Conservation (phyloP, 2,329 filamentous ascomycete species). For the Grosmannia penicillata region DNA sequence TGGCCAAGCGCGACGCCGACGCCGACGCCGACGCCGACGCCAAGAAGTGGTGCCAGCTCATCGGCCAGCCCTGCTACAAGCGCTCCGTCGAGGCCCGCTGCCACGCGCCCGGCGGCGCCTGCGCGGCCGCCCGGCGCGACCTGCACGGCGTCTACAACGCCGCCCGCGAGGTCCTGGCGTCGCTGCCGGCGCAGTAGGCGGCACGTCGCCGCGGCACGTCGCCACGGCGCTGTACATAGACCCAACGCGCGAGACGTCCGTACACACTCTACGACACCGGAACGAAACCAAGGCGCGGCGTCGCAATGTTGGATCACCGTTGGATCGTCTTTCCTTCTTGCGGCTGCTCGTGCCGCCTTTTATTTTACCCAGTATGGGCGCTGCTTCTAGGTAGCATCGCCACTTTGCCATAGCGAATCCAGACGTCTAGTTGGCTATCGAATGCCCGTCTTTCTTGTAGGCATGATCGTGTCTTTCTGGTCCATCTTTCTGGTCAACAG, state of each 20-base stretch:
- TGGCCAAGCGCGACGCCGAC: constrained; percentile 6
- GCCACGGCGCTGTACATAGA: background rate
- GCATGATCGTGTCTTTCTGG: too few relatives aligned
- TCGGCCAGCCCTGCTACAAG: constrained; percentile 27
- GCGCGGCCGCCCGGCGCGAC: constrained; percentile 22
- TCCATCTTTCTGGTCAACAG: background rate
- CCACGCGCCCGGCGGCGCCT: constrained; percentile 16
- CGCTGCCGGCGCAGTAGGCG: constrained; percentile 6
- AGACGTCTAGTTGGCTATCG: background rate
- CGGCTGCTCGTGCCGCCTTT: too few relatives aligned
- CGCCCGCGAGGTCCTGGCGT: constrained; percentile 15
- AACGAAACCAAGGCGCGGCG: too few relatives aligned
- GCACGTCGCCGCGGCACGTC: too few relatives aligned
- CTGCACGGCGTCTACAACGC: constrained; percentile 19
- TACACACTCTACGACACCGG: too few relatives aligned
- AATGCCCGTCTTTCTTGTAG: too few relatives aligned
- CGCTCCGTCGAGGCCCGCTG: constrained; percentile 18
- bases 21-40: constrained; percentile 3
- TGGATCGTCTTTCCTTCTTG: too few relatives aligned
- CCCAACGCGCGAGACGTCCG: background rate
- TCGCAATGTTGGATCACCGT: too few relatives aligned
- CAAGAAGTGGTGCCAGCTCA: constrained; percentile 10
- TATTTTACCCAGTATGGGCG: background rate
- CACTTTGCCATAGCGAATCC: background rate
- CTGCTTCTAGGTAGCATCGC: background rate